A percentile compares a stretch with the other conserved stretches of the same genome.
Evolutionary conservation across 805 yeast species (phyloP).

Genomic region (Ogataea trehalophila): DNA sequence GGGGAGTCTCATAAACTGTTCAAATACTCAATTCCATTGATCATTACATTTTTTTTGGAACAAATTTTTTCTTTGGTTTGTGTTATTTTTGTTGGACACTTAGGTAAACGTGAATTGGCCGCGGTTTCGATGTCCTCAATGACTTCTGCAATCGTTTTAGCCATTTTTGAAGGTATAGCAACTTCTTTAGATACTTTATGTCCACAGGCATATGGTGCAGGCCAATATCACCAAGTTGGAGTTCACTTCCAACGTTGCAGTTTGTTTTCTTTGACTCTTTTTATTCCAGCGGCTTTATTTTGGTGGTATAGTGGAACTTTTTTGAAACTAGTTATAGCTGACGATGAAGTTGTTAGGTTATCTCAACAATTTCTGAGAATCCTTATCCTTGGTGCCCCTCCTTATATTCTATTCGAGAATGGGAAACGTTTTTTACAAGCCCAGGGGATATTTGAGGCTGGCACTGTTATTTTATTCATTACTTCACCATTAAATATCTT

Average conservation of each 20-base stretch:
- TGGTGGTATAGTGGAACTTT: conserved; percentile 58
- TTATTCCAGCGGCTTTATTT: conserved; percentile 52
- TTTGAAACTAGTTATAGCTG: conserved; percentile 43
- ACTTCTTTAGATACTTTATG: conserved; percentile 75
- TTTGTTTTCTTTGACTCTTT: conserved; percentile 52
- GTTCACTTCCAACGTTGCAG: conserved; percentile 64
- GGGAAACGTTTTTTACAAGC: conserved; percentile 72
- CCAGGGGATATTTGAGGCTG: conserved; percentile 77
- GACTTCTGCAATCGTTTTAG: conserved; percentile 74
- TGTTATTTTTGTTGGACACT: conserved; percentile 70
- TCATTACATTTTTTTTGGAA: conserved; percentile 63
- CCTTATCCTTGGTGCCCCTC: conserved; percentile 66
- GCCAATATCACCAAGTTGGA: conserved; percentile 60
- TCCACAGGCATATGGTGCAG: conserved; percentile 74
- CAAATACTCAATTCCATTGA: conserved; percentile 49
- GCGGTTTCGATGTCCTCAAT: conserved; percentile 73
- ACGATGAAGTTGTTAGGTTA: conserved; percentile 38
- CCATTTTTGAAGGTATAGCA: conserved; percentile 70
- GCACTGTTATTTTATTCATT: conserved; percentile 58
- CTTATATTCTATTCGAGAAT: conserved; percentile 64
- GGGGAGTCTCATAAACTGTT: conserved; percentile 32
- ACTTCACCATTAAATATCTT: conserved; percentile 71
- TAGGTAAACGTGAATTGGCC: conserved; percentile 69
- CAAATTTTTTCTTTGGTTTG: conserved; percentile 61
- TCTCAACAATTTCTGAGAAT: conserved; percentile 56